Base-by-base conservation (phyloP, 1,284 basidiomycete species). In the Vanrija pseudolonga region DNA sequence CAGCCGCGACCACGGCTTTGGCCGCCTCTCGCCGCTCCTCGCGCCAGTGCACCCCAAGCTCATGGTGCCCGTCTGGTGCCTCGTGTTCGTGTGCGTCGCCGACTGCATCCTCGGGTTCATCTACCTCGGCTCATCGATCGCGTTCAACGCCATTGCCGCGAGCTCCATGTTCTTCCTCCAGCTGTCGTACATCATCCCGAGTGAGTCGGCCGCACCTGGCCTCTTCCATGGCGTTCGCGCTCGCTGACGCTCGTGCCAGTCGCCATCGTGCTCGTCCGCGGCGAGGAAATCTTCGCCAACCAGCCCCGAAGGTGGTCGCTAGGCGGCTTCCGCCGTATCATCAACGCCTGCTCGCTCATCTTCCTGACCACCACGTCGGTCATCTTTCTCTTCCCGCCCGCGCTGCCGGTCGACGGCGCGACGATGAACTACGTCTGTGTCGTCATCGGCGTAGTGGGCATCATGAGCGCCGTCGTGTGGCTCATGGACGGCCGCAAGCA, bases 1-100 rank as follows among this genome's bases (percentile, higher is more conserved):
- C 60, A 84, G 85, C 0, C 79, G 85, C 0, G 86, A 88, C 71
- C 77, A 78, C 51, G 85, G 83, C 3, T 78, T 86, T 20, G 52
- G 46, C 38, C 85, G 83, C 3, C 80, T 84, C 58, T 80, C 81
- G 32, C 45, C 49, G 3, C 68, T 77, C 50, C 83, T 86, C 65
- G 71, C 81, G 2, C 71, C 71, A 24, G 74, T 85, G 54, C 79
- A 81, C 59, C 52, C 56, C 8, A 32, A 4, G 11, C 52, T 57
- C 48, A 19, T 45, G 7, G 51, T 51, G 12, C 56, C 56, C 2
- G 9, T 9, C 6, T 48, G 47, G 41, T 61, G 65, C 39, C 59
- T 73, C 46, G 62, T 75, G 38, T 76, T 73, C 44, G 51, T 63
- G 3, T 78, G 85, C 18, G 17, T 53, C 3, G 47, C 59, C 19